A percentile compares a stretch with the other conserved stretches of the same genome.
These are phyloP conservation scores for Sarocladium brachiariae DNA, from an alignment of 2,329 filamentous ascomycete genomes.

Conservation along the genomic window DNA sequence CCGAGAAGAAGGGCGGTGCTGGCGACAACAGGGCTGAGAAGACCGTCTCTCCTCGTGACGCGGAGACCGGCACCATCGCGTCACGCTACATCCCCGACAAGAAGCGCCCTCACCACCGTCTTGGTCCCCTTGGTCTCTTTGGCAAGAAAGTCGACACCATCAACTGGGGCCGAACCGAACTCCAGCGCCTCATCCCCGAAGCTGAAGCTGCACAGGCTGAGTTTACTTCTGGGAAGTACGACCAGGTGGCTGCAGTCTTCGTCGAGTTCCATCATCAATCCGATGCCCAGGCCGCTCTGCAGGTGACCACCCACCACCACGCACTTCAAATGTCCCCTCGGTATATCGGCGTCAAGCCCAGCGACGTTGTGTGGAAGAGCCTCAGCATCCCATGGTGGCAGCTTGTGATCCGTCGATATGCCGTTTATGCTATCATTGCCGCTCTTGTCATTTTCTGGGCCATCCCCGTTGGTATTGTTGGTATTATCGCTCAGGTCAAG, in stretches of 20 bases:
- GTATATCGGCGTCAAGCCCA: conserved; percentile 72
- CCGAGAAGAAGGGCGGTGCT: conserved; percentile 27
- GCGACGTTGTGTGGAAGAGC: conserved; percentile 82
- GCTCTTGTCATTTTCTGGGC: conserved; percentile 82
- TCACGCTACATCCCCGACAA: conserved; percentile 61
- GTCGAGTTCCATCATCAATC: conserved; percentile 81
- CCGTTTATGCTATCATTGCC: conserved; percentile 58
- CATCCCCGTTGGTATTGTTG: conserved; percentile 69
- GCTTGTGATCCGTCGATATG: conserved; percentile 60
- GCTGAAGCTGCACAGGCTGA: conserved; percentile 57
- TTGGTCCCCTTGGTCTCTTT: conserved; percentile 57
- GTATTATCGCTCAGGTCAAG: conserved; percentile 76
- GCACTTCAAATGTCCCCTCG: conserved; percentile 79
- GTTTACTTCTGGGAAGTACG: conserved; percentile 57
- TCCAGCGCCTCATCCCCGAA: conserved; percentile 52
- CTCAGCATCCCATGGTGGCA: conserved; percentile 66
- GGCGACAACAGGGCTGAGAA: background rate
- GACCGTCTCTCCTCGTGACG: conserved; percentile 38
- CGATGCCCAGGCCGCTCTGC: conserved; percentile 79
- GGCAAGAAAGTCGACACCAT: conserved; percentile 73
- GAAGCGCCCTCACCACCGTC: conserved; percentile 63
- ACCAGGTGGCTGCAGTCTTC: conserved; percentile 70
- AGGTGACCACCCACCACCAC: conserved; percentile 74
- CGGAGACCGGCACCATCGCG: conserved; percentile 58
- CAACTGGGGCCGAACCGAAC: conserved; percentile 63